Evolutionary conservation across 2,329 filamentous ascomycete genomes (phyloP).

Genomic region (Cryphonectria japonica): DNA sequence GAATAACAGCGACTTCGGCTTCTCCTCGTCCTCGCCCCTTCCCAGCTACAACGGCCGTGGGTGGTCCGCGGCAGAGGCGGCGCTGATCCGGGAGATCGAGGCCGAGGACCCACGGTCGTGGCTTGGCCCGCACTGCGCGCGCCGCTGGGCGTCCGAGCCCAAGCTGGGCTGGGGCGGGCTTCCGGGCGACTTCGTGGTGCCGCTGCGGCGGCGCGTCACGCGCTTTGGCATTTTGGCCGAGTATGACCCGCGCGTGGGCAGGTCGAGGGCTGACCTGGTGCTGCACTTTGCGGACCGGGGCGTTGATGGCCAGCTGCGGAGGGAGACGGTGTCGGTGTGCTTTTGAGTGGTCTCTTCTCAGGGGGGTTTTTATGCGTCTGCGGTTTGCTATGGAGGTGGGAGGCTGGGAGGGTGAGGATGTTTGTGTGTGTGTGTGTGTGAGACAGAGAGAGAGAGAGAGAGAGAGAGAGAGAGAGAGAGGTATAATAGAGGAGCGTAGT

Average conservation of each 20-base stretch:
- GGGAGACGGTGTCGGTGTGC: slow-evolving; percentile 6
- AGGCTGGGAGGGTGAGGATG: too few species aligned
- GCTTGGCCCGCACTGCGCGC: slow-evolving; percentile 9
- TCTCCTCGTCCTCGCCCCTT: too few species aligned
- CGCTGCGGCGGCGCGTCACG: slow-evolving; percentile 12
- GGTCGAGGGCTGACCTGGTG: slow-evolving; percentile 12
- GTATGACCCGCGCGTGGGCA: slow-evolving; percentile 17
- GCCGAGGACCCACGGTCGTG: slow-evolving; percentile 19
- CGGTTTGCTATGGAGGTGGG: too few species aligned
- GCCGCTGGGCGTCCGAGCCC: background rate
- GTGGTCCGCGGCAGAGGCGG: slow-evolving; percentile 6
- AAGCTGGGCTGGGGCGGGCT: slow-evolving; percentile 15
- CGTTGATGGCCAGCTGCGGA: background rate
- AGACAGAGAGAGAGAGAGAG: too few species aligned
- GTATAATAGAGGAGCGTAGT: too few species aligned
- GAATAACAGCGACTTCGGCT: background rate
- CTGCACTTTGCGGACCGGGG: slow-evolving; percentile 11
- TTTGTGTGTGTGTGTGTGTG: too few species aligned
- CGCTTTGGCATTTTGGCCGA: slow-evolving; percentile 9
- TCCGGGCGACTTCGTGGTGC: slow-evolving; percentile 9
- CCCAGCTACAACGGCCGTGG: background rate
- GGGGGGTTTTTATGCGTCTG: too few species aligned
- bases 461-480: too few species aligned
- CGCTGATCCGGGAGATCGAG: slow-evolving; percentile 3
- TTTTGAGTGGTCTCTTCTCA: slow-evolving; percentile 9